These are phyloP conservation scores for Alternaria atra DNA, from an alignment of 2,329 filamentous ascomycete genomes.

Conservation along the genomic window DNA sequence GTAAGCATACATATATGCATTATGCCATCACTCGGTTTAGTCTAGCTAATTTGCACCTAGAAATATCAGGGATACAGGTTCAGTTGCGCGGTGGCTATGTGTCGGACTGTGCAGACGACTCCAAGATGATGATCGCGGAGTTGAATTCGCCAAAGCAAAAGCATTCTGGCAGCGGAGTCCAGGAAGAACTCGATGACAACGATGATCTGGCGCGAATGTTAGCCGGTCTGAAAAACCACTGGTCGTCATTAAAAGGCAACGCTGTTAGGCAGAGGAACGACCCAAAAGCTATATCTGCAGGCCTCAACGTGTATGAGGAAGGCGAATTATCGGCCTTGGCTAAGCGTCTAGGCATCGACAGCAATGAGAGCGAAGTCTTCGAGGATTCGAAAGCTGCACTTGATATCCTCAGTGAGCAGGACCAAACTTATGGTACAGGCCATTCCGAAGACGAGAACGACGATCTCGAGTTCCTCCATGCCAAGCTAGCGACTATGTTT, in stretches of 20 bases:
- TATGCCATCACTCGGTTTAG: neutral
- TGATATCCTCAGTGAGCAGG: neutral
- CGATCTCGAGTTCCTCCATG: constrained; percentile 7
- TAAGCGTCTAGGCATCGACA: neutral
- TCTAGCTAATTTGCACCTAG: neutral
- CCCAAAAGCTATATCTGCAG: neutral
- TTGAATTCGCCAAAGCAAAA: neutral
- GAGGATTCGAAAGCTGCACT: constrained; percentile 3
- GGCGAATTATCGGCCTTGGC: neutral
- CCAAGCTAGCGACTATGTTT: neutral
- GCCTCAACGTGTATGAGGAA: neutral
- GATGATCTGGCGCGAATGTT: neutral
- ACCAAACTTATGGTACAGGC: neutral
- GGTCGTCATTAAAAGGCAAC: neutral
- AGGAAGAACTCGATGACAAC: neutral
- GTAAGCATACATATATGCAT: neutral
- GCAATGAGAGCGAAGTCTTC: neutral
- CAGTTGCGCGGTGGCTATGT: neutral
- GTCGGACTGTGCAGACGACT: neutral
- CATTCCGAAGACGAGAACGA: neutral
- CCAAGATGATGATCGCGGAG: constrained; percentile 17
- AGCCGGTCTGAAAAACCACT: neutral
- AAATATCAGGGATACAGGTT: neutral
- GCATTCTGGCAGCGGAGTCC: neutral
- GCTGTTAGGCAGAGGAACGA: neutral